Evolutionary conservation across 2,329 filamentous ascomycete species (phyloP).

Genomic region (Aspergillus eucalypticola): DNA sequence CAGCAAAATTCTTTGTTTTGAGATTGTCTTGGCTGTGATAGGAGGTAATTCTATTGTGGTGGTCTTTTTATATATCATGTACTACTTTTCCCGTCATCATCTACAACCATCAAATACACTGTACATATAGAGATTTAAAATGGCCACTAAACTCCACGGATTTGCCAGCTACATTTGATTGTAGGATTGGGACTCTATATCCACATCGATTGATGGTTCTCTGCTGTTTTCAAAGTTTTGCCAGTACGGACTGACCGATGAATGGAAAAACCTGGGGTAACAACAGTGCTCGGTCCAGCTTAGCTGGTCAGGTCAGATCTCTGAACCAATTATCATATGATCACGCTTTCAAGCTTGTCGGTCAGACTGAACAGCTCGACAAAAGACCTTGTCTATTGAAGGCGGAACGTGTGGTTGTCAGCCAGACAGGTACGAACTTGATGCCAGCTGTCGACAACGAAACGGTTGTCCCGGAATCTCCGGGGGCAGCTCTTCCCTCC

Average conservation of each 20-base stretch:
- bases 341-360: not conserved
- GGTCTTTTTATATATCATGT: constrained; percentile 34
- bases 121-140: constrained; percentile 34
- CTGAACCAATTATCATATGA: not conserved
- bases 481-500: not conserved
- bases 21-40: constrained; percentile 7
- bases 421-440: not conserved
- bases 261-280: not conserved
- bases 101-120: constrained; percentile 28
- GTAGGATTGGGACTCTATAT: too few relatives aligned
- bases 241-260: not conserved
- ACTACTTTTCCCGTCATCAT: constrained; percentile 28
- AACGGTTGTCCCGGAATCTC: not conserved
- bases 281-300: not conserved
- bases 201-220: too few relatives aligned
- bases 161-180: not conserved
- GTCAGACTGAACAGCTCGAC: too few relatives aligned
- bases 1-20: constrained; percentile 4
- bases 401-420: not conserved
- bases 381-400: not conserved
- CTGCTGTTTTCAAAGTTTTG: too few relatives aligned
- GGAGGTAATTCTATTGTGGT: constrained; percentile 25
- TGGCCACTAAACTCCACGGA: constrained; percentile 25
- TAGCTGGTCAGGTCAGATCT: not conserved
- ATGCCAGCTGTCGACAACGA: constrained; percentile 11